Conservation (phyloP, 805 yeast species). For the Zygosaccharomyces lentus region DNA sequence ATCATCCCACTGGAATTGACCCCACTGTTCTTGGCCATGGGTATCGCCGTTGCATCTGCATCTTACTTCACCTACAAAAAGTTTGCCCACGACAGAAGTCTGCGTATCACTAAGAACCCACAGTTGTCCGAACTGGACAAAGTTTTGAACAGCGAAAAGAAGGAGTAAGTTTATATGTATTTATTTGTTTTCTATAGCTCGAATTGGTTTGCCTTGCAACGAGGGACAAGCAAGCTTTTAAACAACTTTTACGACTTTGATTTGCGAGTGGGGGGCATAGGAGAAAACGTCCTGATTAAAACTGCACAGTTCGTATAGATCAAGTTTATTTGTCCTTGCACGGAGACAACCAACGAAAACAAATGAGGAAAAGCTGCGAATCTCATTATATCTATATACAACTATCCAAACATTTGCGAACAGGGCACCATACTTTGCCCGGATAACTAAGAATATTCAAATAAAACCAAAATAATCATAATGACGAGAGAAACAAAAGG, state of each 20-base stretch:
- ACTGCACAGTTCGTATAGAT: background rate
- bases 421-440: background rate
- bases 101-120: slow-evolving; percentile 48
- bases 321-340: background rate
- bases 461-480: background rate
- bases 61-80: slow-evolving; percentile 50
- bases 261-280: no score
- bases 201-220: background rate
- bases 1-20: slow-evolving; percentile 52
- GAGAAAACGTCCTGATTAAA: background rate
- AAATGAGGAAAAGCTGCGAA: background rate
- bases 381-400: background rate
- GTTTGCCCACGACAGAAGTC: slow-evolving; percentile 44
- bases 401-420: background rate
- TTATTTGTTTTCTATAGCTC: background rate
- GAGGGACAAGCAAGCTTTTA: background rate
- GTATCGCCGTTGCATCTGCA: slow-evolving; percentile 49
- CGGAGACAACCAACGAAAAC: background rate
- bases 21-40: slow-evolving; percentile 54
- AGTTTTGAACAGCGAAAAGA: slow-evolving; percentile 18
- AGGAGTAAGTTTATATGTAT: slow-evolving; percentile 2
- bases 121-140: slow-evolving; percentile 33
- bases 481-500: background rate
- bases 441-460: background rate
- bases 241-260: no score